Conservation (phyloP, 2,329 filamentous ascomycete species). For the Elsinoe ampelina region DNA sequence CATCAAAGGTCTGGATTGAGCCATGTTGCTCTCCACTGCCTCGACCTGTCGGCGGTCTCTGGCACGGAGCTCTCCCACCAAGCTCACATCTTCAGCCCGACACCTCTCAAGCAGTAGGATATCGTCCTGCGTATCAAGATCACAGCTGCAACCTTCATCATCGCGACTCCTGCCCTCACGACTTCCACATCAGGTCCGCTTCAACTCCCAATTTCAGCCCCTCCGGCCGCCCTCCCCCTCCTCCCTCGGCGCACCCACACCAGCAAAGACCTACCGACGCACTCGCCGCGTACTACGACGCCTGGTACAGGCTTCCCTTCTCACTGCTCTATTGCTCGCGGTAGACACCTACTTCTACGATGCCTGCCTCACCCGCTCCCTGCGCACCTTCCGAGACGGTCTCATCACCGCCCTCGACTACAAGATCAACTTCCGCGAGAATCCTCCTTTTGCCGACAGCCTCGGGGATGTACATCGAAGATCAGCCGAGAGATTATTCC, state of each 20-base stretch:
- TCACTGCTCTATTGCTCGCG: slow-evolving; percentile 54
- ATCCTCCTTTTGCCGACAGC: slow-evolving; percentile 63
- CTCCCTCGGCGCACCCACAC: slow-evolving; percentile 62
- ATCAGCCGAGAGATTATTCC: slow-evolving; percentile 73
- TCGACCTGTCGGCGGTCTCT: neutral
- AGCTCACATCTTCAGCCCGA: neutral
- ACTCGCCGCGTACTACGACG: slow-evolving; percentile 70
- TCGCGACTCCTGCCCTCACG: neutral
- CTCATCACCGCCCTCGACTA: slow-evolving; percentile 82
- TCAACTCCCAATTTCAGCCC: slow-evolving; percentile 33
- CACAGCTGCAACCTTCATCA: neutral
- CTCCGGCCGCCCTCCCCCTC: slow-evolving; percentile 62
- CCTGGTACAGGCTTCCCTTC: slow-evolving; percentile 51
- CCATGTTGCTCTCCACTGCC: slow-evolving; percentile 4
- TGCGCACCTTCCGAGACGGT: slow-evolving; percentile 72
- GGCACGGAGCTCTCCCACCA: neutral
- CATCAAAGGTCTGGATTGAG: neutral
- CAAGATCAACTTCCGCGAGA: slow-evolving; percentile 85
- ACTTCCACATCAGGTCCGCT: slow-evolving; percentile 14
- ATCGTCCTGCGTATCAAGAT: too few relatives aligned
- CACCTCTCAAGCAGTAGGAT: neutral
- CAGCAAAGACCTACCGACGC: slow-evolving; percentile 61
- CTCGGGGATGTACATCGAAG: slow-evolving; percentile 72
- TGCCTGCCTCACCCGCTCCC: slow-evolving; percentile 65
- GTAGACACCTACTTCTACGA: slow-evolving; percentile 70